A percentile compares a stretch with the other conserved stretches of the same genome.
phyloP scores from a whole-genome alignment of 768 basidiomycete genomes.

The Royoungia palumana region DNA sequence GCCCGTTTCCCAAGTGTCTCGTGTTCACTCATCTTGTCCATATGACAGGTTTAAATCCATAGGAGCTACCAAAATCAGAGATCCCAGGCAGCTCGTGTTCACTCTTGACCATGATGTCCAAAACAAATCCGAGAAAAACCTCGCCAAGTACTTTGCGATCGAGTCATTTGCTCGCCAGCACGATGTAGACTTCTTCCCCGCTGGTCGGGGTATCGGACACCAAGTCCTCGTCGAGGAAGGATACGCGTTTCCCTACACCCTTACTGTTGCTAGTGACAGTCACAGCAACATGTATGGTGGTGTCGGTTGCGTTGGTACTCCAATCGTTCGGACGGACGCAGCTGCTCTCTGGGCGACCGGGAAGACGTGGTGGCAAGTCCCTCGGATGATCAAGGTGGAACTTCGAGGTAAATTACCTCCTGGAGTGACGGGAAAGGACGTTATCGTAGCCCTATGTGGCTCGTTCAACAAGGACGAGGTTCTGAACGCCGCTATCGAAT shows the following conservation, averaged over 20 bases:
- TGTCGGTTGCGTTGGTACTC: constrained; percentile 94
- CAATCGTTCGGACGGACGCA: constrained; percentile 93
- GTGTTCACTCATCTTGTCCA: not conserved
- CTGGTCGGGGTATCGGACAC: constrained; percentile 96
- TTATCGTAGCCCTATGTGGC: constrained; percentile 95
- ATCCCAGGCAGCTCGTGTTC: constrained; percentile 86
- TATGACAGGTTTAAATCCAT: constrained; percentile 89
- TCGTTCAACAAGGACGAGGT: constrained; percentile 97
- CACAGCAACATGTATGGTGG: constrained; percentile 99
- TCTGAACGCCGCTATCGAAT: constrained; percentile 94
- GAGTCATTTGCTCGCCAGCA: constrained; percentile 86
- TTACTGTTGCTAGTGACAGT: constrained; percentile 95
- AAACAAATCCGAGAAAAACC: constrained; percentile 87
- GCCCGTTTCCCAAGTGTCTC: not conserved
- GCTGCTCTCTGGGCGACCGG: constrained; percentile 98
- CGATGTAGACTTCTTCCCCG: constrained; percentile 92
- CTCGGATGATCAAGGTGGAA: constrained; percentile 94
- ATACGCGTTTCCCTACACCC: constrained; percentile 92
- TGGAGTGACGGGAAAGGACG: constrained; percentile 97
- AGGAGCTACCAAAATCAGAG: constrained; percentile 78
- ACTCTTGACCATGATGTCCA: constrained; percentile 98
- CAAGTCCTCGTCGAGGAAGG: constrained; percentile 98
- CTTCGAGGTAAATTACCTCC: constrained; percentile 75
- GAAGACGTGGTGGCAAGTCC: constrained; percentile 99
- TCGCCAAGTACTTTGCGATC: constrained; percentile 88